Evolutionary conservation across 116 monocot species (phyloP).

Genomic region (Phalaenopsis hybrid): DNA sequence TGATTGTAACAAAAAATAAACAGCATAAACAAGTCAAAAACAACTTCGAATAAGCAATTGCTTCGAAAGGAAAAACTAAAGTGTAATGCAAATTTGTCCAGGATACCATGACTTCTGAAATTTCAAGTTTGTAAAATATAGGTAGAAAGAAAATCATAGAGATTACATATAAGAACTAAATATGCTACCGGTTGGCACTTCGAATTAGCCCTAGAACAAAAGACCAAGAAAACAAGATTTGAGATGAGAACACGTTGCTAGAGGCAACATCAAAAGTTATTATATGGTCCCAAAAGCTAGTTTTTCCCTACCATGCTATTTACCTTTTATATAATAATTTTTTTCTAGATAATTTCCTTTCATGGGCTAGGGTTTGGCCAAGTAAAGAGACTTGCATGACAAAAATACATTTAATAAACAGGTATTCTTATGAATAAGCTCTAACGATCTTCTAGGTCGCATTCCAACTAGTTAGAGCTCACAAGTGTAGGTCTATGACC

Average conservation of each 20-base stretch:
- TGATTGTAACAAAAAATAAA: not conserved
- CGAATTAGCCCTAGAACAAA: not conserved
- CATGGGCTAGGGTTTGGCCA: not conserved
- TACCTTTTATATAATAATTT: not conserved
- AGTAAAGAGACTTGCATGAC: not conserved
- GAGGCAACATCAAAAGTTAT: not conserved
- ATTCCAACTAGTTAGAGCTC: not conserved
- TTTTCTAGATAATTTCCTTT: not conserved
- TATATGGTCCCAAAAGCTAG: not conserved
- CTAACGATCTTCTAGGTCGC: not conserved
- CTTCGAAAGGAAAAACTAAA: not conserved
- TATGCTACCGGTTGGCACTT: not conserved
- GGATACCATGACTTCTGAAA: not conserved
- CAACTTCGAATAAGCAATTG: not conserved
- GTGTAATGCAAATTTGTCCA: not conserved
- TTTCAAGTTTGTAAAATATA: not conserved
- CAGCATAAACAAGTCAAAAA: not conserved
- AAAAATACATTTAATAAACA: not conserved
- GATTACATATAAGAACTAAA: not conserved
- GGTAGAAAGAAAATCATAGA: not conserved
- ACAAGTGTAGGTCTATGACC: not conserved
- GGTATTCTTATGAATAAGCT: too few relatives aligned
- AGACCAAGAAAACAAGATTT: not conserved
- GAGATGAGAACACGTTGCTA: not conserved
- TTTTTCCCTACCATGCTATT: not conserved